Evolutionary conservation across 371 early-diverging fungal genomes (phyloP), one percentile per base, ranked within the genome.

Genomic region (Blastocladiella emersonii): DNA sequence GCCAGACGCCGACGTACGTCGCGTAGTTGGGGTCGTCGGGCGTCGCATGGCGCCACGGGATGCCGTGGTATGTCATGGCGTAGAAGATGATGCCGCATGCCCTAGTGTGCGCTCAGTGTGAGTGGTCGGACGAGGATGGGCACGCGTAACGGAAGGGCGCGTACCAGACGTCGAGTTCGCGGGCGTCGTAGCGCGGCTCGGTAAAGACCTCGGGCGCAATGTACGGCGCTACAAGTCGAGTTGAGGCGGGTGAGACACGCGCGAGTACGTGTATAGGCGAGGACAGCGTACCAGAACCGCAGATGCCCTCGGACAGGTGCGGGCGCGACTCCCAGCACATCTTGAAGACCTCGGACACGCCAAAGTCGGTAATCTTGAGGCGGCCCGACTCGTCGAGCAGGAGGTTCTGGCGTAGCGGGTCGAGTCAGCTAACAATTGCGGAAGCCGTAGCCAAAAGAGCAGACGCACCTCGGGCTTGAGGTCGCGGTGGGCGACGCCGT

Each of bases 321-420:
- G 81, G 63, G n/a, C 68, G 67, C 49, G 73, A 76, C 68, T 90
- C 88, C 81, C 88, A 90, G 36, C 81, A 78, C 25, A 83, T 84
- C 56, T 88, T 76, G 77, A 93, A 93, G 1, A 96, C 93, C 63
- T 90, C 89, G 1, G 95, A 88, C 8, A 93, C 92, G 49, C 98
- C 95, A 84, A 96, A 99, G 75, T 99, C 98, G 32, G 95, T 90
- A 69, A 98, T 95, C 76, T 99, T 99, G 57, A 98, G 69, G 5
- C 84, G 85, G 59, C 88, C 84, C n/a, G 76, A 75, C 4, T 72
- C 73, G 57, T 93, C 91, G 62, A 98, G 68, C 1, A 98, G 75
- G 37, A 98, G 75, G 74, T 99, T 98, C 74, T 98, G 83, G 39
- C n/a, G n/a, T n/a, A n/a, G 75, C 13, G 30, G 15, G 30, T 13